Conservation (phyloP, 495 filamentous ascomycete genomes). For the Aspergillus baeticus region DNA sequence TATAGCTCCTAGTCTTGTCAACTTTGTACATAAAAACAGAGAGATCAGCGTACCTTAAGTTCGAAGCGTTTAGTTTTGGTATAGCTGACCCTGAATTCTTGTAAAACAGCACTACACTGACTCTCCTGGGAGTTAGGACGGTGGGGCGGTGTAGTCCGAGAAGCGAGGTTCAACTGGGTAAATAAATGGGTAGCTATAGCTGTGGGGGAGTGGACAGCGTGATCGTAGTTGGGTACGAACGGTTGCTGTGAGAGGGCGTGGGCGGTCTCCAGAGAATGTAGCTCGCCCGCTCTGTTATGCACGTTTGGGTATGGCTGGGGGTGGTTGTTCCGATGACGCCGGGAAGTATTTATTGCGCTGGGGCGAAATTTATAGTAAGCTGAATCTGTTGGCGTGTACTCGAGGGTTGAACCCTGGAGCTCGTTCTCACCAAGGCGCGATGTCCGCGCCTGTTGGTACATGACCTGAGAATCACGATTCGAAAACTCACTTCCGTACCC, state of each 20-base stretch:
- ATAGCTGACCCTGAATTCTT: constrained; percentile 74
- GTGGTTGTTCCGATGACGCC: constrained; percentile 42
- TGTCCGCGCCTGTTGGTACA: constrained; percentile 21
- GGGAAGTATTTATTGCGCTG: constrained; percentile 42
- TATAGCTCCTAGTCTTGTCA: constrained; percentile 69
- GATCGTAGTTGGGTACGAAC: neutral
- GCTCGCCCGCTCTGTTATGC: constrained; percentile 43
- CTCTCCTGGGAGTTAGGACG: constrained; percentile 21
- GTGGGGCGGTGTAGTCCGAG: constrained; percentile 16
- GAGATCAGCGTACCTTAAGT: constrained; percentile 61
- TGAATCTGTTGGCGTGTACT: constrained; percentile 56
- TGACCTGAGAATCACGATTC: constrained; percentile 28
- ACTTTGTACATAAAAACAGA: neutral
- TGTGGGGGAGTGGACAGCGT: constrained; percentile 39
- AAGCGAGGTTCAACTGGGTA: no score
- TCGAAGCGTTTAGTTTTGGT: constrained; percentile 82
- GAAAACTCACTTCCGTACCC: constrained; percentile 9
- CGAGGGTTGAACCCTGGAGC: constrained; percentile 53
- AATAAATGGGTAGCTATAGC: constrained; percentile 30
- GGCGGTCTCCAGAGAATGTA: constrained; percentile 47
- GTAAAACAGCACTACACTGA: constrained; percentile 68
- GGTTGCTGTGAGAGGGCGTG: constrained; percentile 41
- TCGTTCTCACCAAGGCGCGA: constrained; percentile 29
- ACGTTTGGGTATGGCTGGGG: constrained; percentile 23
- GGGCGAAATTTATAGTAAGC: constrained; percentile 54